These are phyloP conservation scores for Aspergillus transmontanensis DNA, from an alignment of 2,329 filamentous ascomycete genomes.

Conservation along the genomic window DNA sequence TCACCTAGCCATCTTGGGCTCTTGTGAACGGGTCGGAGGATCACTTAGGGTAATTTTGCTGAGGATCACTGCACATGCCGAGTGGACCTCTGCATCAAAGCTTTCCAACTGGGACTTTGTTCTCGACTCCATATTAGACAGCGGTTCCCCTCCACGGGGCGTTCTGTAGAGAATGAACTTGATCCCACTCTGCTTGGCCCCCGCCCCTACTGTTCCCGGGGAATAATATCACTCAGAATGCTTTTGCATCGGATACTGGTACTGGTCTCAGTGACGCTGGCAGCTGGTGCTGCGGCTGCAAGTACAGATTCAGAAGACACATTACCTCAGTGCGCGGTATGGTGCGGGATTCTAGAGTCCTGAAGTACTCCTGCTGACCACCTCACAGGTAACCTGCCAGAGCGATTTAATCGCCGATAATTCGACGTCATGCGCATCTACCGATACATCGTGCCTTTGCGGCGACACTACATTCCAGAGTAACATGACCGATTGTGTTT, in stretches of 20 bases:
- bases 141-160: not conserved
- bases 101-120: not conserved
- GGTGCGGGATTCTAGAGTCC: not conserved
- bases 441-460: constrained; percentile 13
- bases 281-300: not conserved
- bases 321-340: not conserved
- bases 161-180: not conserved
- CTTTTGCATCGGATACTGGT: not conserved
- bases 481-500: constrained; percentile 6
- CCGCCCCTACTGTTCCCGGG: not conserved
- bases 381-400: not conserved
- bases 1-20: not conserved
- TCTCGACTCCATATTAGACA: constrained; percentile 3
- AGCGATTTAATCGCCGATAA: not conserved
- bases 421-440: not conserved
- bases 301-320: not conserved
- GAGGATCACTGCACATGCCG: not conserved
- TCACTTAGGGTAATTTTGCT: not conserved
- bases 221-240: not conserved
- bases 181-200: not conserved
- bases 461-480: constrained; percentile 1
- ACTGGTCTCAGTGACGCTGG: not conserved
- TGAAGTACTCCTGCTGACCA: not conserved
- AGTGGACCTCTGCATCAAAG: not conserved
- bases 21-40: not conserved